These are phyloP conservation scores for Boletus speciosus DNA, from an alignment of 768 basidiomycete species.

Conservation along the genomic window DNA sequence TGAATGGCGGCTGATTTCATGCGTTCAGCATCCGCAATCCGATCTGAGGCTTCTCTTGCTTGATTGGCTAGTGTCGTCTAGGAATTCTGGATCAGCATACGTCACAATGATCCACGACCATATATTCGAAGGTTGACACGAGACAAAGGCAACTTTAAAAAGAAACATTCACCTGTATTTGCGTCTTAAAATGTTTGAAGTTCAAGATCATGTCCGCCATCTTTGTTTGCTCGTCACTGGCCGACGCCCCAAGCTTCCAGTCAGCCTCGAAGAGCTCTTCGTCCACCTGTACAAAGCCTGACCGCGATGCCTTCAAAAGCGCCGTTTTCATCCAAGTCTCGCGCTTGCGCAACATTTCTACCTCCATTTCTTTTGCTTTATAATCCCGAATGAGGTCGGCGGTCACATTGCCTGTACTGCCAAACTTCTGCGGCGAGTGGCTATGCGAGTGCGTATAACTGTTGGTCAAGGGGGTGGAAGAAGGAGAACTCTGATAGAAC, in stretches of 20 bases:
- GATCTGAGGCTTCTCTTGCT: slow-evolving; percentile 72
- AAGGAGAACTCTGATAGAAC: slow-evolving; percentile 45
- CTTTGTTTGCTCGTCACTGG: slow-evolving; percentile 43
- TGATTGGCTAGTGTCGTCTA: slow-evolving; percentile 75
- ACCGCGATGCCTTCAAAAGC: slow-evolving; percentile 65
- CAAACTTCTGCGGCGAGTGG: slow-evolving; percentile 30
- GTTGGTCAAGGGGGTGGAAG: slow-evolving; percentile 46
- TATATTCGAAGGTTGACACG: neutral
- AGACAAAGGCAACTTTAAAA: neutral
- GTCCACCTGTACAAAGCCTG: slow-evolving; percentile 71
- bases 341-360: slow-evolving; percentile 71
- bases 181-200: slow-evolving; percentile 86
- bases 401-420: slow-evolving; percentile 66
- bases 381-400: slow-evolving; percentile 77
- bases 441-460: slow-evolving; percentile 45
- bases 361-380: slow-evolving; percentile 76
- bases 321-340: slow-evolving; percentile 86
- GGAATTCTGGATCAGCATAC: slow-evolving; percentile 9
- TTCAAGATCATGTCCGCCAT: slow-evolving; percentile 70
- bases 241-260: slow-evolving; percentile 33
- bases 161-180: slow-evolving; percentile 67
- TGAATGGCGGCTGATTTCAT: slow-evolving; percentile 75
- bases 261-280: slow-evolving; percentile 44
- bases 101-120: neutral
- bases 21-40: slow-evolving; percentile 75